A percentile compares a stretch with the other conserved stretches of the same genome.
phyloP scores from a whole-genome alignment of 805 yeast species.

The Barnettozyma vustinii region DNA sequence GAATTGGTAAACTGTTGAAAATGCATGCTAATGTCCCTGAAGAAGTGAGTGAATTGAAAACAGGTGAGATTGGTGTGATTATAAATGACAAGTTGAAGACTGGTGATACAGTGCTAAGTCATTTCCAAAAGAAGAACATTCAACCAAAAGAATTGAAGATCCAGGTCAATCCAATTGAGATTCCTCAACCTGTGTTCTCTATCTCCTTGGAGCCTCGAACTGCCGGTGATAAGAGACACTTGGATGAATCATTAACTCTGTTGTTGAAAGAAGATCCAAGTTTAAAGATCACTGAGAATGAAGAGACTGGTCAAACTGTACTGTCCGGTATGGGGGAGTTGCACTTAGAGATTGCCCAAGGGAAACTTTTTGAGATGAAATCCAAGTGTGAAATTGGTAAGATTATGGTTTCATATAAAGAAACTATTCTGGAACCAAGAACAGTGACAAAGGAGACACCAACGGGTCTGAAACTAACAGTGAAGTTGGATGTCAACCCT shows the following conservation, averaged over 20 bases:
- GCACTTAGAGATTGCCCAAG: constrained; percentile 83
- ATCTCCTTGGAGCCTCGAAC: constrained; percentile 79
- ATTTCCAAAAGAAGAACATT: constrained; percentile 46
- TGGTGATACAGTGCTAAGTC: constrained; percentile 83
- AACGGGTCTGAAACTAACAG: constrained; percentile 22
- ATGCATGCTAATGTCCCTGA: constrained; percentile 89
- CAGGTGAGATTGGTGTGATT: constrained; percentile 87
- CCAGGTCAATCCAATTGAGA: constrained; percentile 64
- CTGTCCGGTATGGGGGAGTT: constrained; percentile 97
- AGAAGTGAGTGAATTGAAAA: constrained; percentile 53
- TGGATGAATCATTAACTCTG: constrained; percentile 63
- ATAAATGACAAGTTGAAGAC: constrained; percentile 62
- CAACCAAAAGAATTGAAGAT: constrained; percentile 39
- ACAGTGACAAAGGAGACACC: constrained; percentile 13
- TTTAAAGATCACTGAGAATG: constrained; percentile 61
- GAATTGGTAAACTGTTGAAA: constrained; percentile 60
- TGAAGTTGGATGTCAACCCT: constrained; percentile 31
- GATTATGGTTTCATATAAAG: constrained; percentile 87
- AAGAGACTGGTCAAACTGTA: constrained; percentile 84
- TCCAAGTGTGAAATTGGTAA: constrained; percentile 78
- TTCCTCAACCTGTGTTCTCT: constrained; percentile 93
- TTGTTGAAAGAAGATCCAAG: constrained; percentile 91
- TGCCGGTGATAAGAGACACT: constrained; percentile 68
- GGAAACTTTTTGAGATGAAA: constrained; percentile 74
- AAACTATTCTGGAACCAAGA: constrained; percentile 38